Conservation (phyloP, 306 rosid species). For the Parietaria judaica region DNA sequence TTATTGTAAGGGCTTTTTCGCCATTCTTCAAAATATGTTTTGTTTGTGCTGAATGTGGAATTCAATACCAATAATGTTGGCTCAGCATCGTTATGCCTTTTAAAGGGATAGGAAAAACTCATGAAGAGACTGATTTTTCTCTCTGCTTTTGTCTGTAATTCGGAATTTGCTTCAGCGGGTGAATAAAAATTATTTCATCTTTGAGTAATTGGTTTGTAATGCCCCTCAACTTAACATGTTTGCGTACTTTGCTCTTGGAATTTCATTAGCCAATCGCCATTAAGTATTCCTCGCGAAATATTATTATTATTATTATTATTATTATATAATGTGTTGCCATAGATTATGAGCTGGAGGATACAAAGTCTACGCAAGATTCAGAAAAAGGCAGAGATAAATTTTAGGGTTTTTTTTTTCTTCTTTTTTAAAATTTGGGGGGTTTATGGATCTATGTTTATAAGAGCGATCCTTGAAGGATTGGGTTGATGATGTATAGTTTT, state of each 20-base stretch:
- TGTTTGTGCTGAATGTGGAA: constrained; percentile 36
- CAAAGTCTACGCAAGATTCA: too few relatives aligned
- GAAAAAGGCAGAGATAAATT: constrained; percentile 3
- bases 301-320: too few relatives aligned
- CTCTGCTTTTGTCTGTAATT: not conserved
- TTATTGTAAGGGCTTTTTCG: constrained; percentile 14
- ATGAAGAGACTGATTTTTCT: not conserved
- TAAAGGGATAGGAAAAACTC: not conserved
- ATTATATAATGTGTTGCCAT: too few relatives aligned
- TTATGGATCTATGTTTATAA: constrained; percentile 16
- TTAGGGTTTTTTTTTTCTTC: constrained; percentile 22
- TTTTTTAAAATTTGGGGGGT: constrained; percentile 6
- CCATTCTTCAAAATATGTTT: constrained; percentile 29
- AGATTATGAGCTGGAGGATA: too few relatives aligned
- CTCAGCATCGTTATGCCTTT: not conserved
- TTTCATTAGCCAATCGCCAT: too few relatives aligned
- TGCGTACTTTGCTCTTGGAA: too few relatives aligned
- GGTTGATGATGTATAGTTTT: constrained; percentile 16
- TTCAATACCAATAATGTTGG: constrained; percentile 26
- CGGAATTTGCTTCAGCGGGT: not conserved
- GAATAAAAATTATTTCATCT: not conserved
- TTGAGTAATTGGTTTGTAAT: not conserved
- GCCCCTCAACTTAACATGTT: too few relatives aligned
- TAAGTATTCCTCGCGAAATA: too few relatives aligned
- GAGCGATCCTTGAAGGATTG: constrained; percentile 6